These are phyloP conservation scores for Lepiota venenata DNA, from an alignment of 768 basidiomycete genomes.

Conservation along the genomic window DNA sequence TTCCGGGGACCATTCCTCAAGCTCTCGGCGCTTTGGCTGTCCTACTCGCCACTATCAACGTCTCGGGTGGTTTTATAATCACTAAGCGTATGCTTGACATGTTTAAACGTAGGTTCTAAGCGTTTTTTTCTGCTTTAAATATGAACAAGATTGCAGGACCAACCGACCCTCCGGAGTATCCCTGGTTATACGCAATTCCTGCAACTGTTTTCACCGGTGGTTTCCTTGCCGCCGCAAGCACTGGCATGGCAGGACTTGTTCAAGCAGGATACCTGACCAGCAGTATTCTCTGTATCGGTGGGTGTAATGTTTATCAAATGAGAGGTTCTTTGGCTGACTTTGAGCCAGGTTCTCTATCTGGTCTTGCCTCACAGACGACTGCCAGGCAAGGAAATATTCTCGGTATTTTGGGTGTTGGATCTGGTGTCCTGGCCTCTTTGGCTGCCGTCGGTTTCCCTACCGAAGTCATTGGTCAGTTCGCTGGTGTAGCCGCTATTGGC, in stretches of 20 bases:
- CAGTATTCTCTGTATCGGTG: constrained; percentile 84
- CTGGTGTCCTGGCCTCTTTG: constrained; percentile 78
- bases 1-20: constrained; percentile 82
- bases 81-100: constrained; percentile 93
- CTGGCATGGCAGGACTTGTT: constrained; percentile 82
- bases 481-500: constrained; percentile 71
- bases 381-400: constrained; percentile 86
- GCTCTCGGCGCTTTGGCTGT: constrained; percentile 77
- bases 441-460: constrained; percentile 81
- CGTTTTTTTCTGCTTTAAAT: neutral
- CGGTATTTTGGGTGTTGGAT: constrained; percentile 82
- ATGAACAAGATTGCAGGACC: constrained; percentile 42
- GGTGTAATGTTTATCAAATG: neutral
- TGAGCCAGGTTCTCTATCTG: constrained; percentile 66
- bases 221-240: constrained; percentile 77
- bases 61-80: constrained; percentile 85
- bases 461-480: constrained; percentile 75
- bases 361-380: constrained; percentile 74
- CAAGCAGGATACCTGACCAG: constrained; percentile 87
- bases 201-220: constrained; percentile 82
- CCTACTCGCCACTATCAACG: constrained; percentile 85
- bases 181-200: constrained; percentile 78
- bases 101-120: constrained; percentile 70
- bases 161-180: constrained; percentile 85
- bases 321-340: constrained; percentile 1